Conservation (phyloP, 495 filamentous ascomycete genomes). For the Podospora didyma region DNA sequence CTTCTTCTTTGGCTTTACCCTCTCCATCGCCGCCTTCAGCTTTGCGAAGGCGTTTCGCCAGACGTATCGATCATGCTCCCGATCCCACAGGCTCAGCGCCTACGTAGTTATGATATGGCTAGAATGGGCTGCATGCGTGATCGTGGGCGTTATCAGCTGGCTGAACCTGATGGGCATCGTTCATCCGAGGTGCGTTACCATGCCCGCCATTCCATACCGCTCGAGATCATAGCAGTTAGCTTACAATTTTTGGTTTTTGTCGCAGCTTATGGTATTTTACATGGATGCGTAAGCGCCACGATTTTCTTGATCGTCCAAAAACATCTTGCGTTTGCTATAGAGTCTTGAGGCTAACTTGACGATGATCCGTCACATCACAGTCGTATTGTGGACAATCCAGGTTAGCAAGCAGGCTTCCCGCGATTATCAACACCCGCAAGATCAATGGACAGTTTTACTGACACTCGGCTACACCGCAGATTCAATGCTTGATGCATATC, state of each 20-base stretch:
- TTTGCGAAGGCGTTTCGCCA: constrained; percentile 23
- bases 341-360: neutral
- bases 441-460: neutral
- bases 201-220: neutral
- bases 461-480: constrained; percentile 15
- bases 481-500: constrained; percentile 45
- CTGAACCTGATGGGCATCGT: constrained; percentile 19
- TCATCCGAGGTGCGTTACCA: constrained; percentile 15
- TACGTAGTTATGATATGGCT: constrained; percentile 34
- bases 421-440: neutral
- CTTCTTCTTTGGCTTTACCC: constrained; percentile 26
- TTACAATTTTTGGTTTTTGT: neutral
- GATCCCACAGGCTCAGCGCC: constrained; percentile 6
- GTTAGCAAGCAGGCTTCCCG: constrained; percentile 1
- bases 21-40: constrained; percentile 18
- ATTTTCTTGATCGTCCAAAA: neutral
- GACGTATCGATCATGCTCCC: constrained; percentile 16
- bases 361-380: neutral
- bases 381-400: constrained; percentile 28
- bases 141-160: constrained; percentile 21
- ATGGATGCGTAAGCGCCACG: constrained; percentile 14
- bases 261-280: constrained; percentile 21
- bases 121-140: constrained; percentile 13
- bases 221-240: too few relatives aligned
- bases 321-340: neutral